Conservation (phyloP, 2,329 filamentous ascomycete species). For the Pseudophaeomoniella oleicola region DNA sequence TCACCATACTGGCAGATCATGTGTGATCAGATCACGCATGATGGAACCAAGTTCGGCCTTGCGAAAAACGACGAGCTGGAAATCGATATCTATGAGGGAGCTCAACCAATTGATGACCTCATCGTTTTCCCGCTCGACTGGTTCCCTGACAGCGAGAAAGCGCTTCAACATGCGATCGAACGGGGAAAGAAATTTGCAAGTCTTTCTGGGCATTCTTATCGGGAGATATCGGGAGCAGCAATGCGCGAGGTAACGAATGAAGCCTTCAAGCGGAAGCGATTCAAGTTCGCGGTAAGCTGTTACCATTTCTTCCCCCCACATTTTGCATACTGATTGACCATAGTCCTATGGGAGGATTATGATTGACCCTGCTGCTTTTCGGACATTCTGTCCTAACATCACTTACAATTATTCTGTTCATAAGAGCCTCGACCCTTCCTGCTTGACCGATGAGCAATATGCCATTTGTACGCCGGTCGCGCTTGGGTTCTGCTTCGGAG, state of each 20-base stretch:
- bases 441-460: background rate
- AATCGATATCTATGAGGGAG: slow-evolving; percentile 3
- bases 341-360: background rate
- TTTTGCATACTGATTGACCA: too few species aligned
- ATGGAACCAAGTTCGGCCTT: slow-evolving; percentile 3
- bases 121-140: slow-evolving; percentile 2
- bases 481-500: background rate
- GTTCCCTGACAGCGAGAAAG: background rate
- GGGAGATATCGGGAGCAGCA: background rate
- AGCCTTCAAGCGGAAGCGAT: background rate
- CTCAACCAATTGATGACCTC: slow-evolving; percentile 1
- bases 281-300: background rate
- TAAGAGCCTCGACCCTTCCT: background rate
- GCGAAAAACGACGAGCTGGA: slow-evolving; percentile 2
- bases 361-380: background rate
- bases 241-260: background rate
- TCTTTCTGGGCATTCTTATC: background rate
- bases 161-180: background rate
- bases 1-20: slow-evolving; percentile 1
- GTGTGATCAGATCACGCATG: slow-evolving; percentile 3
- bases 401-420: background rate
- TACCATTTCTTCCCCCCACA: too few species aligned
- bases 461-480: background rate
- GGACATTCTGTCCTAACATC: background rate
- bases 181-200: background rate